These are phyloP conservation scores for Pyrenochaeta sp. DNA, from an alignment of 2,329 filamentous ascomycete genomes.

Conservation along the genomic window DNA sequence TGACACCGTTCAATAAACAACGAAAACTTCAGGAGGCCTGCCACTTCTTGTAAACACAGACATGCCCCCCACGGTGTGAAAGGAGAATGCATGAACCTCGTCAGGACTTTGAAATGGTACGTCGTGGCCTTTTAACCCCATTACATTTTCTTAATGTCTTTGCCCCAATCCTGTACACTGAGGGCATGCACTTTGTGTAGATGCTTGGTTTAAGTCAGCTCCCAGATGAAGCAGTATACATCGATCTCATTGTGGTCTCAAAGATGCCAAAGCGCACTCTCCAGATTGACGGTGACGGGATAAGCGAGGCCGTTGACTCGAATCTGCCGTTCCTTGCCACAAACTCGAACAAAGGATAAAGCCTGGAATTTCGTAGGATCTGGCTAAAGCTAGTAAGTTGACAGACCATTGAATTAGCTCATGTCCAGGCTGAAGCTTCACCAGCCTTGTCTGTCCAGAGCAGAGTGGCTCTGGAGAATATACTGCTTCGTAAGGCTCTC, in stretches of 20 bases:
- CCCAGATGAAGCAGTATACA: neutral
- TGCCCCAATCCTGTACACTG: neutral
- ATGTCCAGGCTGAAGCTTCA: conserved; percentile 16
- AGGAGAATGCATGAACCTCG: conserved; percentile 22
- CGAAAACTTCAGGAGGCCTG: conserved; percentile 5
- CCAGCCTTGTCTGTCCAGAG: conserved; percentile 5
- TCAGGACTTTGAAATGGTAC: conserved; percentile 10
- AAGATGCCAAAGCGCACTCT: conserved; percentile 17
- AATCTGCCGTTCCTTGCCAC: conserved; percentile 1
- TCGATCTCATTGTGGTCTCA: conserved; percentile 6
- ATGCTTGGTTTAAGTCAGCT: neutral
- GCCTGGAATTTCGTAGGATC: conserved; percentile 8
- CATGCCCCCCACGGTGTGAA: conserved; percentile 24
- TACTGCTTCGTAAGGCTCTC: neutral
- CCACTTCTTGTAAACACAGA: conserved; percentile 29
- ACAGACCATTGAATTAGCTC: conserved; percentile 18
- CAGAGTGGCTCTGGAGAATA: conserved; percentile 2
- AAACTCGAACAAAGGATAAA: conserved; percentile 28
- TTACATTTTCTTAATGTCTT: neutral
- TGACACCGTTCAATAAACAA: conserved; percentile 14
- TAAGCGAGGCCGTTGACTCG: conserved; percentile 3
- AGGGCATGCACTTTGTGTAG: neutral
- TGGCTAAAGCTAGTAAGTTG: conserved; percentile 3
- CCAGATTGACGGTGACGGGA: conserved; percentile 22
- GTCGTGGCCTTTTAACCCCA: neutral